phyloP scores from a whole-genome alignment of 768 basidiomycete genomes.

The Boletus sp. region DNA sequence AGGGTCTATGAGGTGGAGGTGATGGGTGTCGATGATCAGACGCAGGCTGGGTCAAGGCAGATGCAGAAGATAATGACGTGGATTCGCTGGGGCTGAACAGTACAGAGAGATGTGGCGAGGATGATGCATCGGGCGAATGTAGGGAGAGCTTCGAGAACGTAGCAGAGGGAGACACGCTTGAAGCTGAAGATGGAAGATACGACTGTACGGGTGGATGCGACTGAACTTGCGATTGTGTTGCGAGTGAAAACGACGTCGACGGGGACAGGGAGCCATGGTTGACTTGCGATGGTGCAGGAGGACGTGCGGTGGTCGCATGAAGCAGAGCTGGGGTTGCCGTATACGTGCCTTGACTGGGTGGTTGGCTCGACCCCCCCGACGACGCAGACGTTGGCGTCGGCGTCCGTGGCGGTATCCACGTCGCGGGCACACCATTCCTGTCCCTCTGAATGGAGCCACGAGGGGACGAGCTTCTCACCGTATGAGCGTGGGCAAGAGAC shows the following conservation, averaged over 20 bases:
- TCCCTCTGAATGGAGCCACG: constrained; percentile 14
- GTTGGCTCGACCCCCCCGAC: constrained; percentile 5
- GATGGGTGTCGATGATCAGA: constrained; percentile 8
- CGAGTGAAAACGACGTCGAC: neutral
- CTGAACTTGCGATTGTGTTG: neutral
- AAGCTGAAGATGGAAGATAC: neutral
- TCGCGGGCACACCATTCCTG: constrained; percentile 12
- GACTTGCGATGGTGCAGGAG: neutral
- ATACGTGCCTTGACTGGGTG: neutral
- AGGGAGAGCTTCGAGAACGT: constrained; percentile 55
- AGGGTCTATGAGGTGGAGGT: constrained; percentile 19
- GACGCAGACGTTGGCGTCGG: constrained; percentile 4
- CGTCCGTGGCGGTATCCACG: constrained; percentile 10
- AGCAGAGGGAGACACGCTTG: constrained; percentile 42
- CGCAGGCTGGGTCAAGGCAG: neutral
- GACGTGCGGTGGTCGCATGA: neutral
- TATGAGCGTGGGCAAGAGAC: constrained; percentile 26
- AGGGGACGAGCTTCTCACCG: constrained; percentile 19
- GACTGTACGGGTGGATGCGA: neutral
- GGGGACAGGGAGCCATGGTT: neutral
- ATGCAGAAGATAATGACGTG: neutral
- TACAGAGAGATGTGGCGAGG: constrained; percentile 9
- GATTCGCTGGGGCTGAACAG: constrained; percentile 10
- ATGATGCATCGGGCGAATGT: constrained; percentile 32
- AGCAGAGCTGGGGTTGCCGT: neutral